Conservation (phyloP, 257 asterid genomes). For the Primulina eburnea region DNA sequence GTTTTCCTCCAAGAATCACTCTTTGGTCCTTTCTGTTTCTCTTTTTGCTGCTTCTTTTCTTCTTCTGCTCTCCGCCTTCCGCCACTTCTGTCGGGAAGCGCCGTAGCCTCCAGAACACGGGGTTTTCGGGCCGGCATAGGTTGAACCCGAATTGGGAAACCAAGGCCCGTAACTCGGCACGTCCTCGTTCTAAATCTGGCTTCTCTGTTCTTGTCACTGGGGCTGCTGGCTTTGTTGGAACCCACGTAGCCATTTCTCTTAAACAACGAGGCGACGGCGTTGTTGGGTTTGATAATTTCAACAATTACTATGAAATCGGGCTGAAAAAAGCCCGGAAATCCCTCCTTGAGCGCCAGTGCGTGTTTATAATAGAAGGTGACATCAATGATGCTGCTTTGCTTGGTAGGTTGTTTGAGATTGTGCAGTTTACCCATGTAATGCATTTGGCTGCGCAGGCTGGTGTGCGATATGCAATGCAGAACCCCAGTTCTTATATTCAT, state of each 20-base stretch:
- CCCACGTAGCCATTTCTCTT: conserved; percentile 57
- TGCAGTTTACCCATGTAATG: conserved; percentile 70
- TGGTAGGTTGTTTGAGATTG: conserved; percentile 44
- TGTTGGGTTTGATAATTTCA: conserved; percentile 75
- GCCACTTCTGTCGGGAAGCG: conserved; percentile 36
- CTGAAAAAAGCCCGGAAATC: conserved; percentile 66
- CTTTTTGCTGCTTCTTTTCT: conserved; percentile 40
- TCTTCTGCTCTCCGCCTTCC: conserved; percentile 48
- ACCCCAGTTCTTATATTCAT: conserved; percentile 62
- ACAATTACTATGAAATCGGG: conserved; percentile 61
- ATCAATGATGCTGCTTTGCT: conserved; percentile 55
- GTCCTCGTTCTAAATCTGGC: conserved; percentile 43
- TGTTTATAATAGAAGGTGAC: conserved; percentile 57
- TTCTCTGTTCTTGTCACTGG: conserved; percentile 72
- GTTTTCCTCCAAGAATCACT: conserved; percentile 58
- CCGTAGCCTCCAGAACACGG: conserved; percentile 37
- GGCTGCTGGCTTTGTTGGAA: conserved; percentile 79
- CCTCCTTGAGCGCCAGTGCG: conserved; percentile 51
- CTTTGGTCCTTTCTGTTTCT: conserved; percentile 63
- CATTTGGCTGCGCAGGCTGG: conserved; percentile 93
- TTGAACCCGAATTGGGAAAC: conserved; percentile 48
- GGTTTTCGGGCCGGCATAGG: background rate
- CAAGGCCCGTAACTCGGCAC: conserved; percentile 62
- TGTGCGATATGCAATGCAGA: conserved; percentile 77
- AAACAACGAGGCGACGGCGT: conserved; percentile 79